Evolutionary conservation across 2,329 filamentous ascomycete species (phyloP), one percentile per base, ranked within the genome.

Genomic region (Triangularia verruculosa): DNA sequence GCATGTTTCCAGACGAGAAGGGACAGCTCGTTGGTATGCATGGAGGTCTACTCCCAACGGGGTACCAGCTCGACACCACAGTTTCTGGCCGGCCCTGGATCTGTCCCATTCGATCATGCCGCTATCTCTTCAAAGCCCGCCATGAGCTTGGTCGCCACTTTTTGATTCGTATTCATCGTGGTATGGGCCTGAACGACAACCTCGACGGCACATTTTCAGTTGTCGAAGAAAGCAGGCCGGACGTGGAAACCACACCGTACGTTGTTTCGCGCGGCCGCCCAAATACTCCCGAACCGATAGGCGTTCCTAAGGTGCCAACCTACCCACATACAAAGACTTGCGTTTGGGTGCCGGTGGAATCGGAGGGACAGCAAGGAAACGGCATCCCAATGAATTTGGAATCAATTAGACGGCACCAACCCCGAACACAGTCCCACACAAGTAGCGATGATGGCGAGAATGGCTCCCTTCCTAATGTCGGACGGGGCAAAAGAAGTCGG

Each of bases 91-190:
- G 68, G 2, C 66, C 64, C 2, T 70, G 64, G 66, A 69, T 70
- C 8, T 70, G 69, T 22, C 67, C 69, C 1, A 53, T 70, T 5
- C 63, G 67, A 13, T 61, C 61, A n/a, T 70, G 68, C 25, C 68
- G 68, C 12, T 57, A 61, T 2, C 30, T 68, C 8, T 64, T 61
- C 43, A 55, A 24, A 13, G 13, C 7, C 1, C 17, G 22, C 3
- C 11, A 28, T 7, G 32, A 61, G 9, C 24, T 69, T 1, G 65
- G 64, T 7, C 7, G 60, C 5, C 68, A 69, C 20, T 69, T 66
- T 27, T 17, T 24, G 4, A 6, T 5, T 25, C 15, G 17, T 3
- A 11, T n/a, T 12, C 68, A 70, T 27, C 43, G 58, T 8, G 65
- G 64, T 4, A 57, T 52, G 25, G 28, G 20, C 4, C 28, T 69